These are phyloP conservation scores for Anethum foeniculum DNA, from an alignment of 140 eudicot species.

Conservation along the genomic window DNA sequence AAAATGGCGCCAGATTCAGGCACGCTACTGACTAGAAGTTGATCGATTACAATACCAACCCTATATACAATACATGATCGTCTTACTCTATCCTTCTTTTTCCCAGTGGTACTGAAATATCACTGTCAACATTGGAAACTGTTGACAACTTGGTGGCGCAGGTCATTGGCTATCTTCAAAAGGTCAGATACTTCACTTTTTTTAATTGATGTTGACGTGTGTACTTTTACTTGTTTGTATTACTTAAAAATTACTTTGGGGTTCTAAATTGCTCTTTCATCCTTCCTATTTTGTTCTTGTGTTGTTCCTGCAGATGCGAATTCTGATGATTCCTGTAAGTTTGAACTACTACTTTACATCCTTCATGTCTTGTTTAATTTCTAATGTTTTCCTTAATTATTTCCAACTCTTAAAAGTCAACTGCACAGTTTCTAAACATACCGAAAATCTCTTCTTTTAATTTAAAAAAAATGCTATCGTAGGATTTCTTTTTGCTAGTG, in stretches of 20 bases:
- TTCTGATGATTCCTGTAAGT: constrained; percentile 70
- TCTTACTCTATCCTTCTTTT: constrained; percentile 12
- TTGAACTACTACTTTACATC: constrained; percentile 10
- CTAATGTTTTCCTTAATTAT: background rate
- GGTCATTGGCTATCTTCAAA: constrained; percentile 36
- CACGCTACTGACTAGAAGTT: constrained; percentile 19
- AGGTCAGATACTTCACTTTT: constrained; percentile 38
- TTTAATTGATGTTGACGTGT: background rate
- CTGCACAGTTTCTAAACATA: background rate
- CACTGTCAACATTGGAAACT: constrained; percentile 36
- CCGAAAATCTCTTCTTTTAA: background rate
- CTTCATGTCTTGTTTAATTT: constrained; percentile 6
- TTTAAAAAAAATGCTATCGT: background rate
- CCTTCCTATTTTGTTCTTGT: constrained; percentile 14
- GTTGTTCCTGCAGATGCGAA: constrained; percentile 47
- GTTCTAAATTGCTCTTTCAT: constrained; percentile 12
- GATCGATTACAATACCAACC: background rate
- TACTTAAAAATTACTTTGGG: background rate
- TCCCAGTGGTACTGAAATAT: constrained; percentile 86
- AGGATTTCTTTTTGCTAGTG: background rate
- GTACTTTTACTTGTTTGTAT: constrained; percentile 6
- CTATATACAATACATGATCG: constrained; percentile 6
- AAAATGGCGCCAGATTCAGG: constrained; percentile 85
- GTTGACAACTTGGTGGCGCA: constrained; percentile 36
- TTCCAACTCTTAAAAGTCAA: background rate